Base-by-base conservation (phyloP, 148 eudicot species). In the Diospyros kaki region DNA sequence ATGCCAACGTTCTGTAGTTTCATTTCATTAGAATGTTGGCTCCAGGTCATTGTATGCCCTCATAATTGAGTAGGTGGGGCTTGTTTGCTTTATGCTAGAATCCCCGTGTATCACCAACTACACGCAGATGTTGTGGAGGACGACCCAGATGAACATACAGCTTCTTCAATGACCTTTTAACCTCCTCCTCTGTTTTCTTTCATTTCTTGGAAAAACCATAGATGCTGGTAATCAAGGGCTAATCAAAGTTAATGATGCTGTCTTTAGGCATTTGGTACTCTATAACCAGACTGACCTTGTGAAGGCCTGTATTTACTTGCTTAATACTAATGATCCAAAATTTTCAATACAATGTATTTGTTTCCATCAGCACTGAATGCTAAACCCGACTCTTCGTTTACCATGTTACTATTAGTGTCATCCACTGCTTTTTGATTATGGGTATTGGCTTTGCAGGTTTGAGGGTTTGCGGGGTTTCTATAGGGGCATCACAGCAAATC, bases 381-480 rank as follows among this genome's bases (percentile, higher is more conserved):
- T 28, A 28, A 28, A 28, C 28, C 28, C 28, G 28, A 28, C 28
- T 28, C 28, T 28, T 28, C 28, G 28, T 28, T 28, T 28, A 28
- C 28, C 0, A 28, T 28, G 28, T 28, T 28, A 28, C 28, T 0
- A 28, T 28, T 0, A 28, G 0, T 28, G 28, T 28, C 28, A 28
- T 28, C 28, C 28, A 28, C 28, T 28, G 28, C 28, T 28, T 28
- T n/a, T 28, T 28, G 28, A 28, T 28, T 28, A 28, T 28, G 28
- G 28, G 28, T 28, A 28, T 28, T 28, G 61, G 62, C 10, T 73
- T 48, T 48, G 82, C 94, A 95, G 99, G 73, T 95, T 85, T 68
- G 99, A 95, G 84, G 93, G 97, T 39, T 3, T 85, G 73, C 87
- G 90, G 74, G 99, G 99, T 52, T 95, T 48, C 52, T 48, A 48